These are phyloP conservation scores for Didymella exigua DNA, from an alignment of 2,329 filamentous ascomycete species.

Conservation along the genomic window DNA sequence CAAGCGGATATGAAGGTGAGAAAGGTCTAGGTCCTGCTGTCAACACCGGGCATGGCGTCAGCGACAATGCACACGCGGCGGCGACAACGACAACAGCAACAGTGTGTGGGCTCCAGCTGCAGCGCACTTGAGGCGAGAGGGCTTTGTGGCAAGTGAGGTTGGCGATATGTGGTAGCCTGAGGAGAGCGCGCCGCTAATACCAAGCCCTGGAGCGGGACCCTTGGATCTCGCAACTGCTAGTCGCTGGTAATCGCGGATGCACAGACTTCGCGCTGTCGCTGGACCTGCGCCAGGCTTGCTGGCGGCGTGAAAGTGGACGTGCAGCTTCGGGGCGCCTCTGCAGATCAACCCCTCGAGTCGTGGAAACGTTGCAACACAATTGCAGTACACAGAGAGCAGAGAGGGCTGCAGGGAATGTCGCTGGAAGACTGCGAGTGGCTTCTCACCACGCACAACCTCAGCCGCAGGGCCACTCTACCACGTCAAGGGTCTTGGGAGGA, in stretches of 20 bases:
- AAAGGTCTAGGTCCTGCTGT: not conserved
- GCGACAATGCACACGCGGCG: slow-evolving; percentile 8
- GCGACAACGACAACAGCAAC: slow-evolving; percentile 1
- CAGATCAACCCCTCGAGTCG: not conserved
- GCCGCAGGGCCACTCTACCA: slow-evolving; percentile 18
- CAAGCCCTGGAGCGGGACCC: slow-evolving; percentile 2
- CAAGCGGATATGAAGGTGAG: slow-evolving; percentile 4
- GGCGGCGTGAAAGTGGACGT: not conserved
- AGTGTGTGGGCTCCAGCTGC: not conserved
- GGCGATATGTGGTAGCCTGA: slow-evolving; percentile 16
- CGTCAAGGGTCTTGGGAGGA: slow-evolving; percentile 1
- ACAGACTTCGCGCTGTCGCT: slow-evolving; percentile 14
- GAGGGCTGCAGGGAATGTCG: not conserved
- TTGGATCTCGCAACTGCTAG: slow-evolving; percentile 12
- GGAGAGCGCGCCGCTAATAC: slow-evolving; percentile 2
- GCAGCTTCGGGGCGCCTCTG: not conserved
- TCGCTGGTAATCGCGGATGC: slow-evolving; percentile 15
- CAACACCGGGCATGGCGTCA: slow-evolving; percentile 14
- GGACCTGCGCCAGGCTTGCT: slow-evolving; percentile 6
- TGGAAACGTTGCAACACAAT: not conserved
- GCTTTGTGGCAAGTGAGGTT: slow-evolving; percentile 6
- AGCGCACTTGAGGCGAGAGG: not conserved
- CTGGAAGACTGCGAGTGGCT: not conserved
- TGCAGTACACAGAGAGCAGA: not conserved
- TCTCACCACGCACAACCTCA: slow-evolving; percentile 14